phyloP scores from a whole-genome alignment of 129 eudicot species.

The Oenanthe sinensis region DNA sequence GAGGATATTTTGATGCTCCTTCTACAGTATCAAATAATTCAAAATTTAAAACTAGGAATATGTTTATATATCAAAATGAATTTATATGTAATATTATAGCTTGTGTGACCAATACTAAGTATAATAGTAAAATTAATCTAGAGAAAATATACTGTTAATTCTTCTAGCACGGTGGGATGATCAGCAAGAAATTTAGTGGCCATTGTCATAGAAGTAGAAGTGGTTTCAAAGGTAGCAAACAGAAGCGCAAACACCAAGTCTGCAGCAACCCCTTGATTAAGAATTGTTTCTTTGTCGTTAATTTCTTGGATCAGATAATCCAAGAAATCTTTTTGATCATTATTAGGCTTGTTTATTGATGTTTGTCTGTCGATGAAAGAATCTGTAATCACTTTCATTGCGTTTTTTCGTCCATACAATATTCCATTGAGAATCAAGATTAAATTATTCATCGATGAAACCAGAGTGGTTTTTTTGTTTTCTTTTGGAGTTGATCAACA shows the following conservation, averaged over 20 bases:
- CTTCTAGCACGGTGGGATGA: slow-evolving; percentile 14
- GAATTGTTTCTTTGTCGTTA: not conserved
- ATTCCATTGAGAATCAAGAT: not conserved
- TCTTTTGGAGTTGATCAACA: not conserved
- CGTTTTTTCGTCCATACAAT: slow-evolving; percentile 1
- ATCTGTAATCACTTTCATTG: not conserved
- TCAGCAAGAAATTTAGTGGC: slow-evolving; percentile 22
- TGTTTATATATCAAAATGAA: not conserved
- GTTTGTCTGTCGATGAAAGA: not conserved
- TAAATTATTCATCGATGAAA: not conserved
- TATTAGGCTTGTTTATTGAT: not conserved
- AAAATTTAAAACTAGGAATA: not conserved
- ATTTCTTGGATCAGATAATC: slow-evolving; percentile 1
- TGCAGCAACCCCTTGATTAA: slow-evolving; percentile 21
- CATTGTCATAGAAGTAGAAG: slow-evolving; percentile 23
- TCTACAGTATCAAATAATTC: not conserved
- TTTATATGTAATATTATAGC: not conserved
- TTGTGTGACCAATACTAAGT: not conserved
- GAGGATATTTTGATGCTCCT: not conserved
- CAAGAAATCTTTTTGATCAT: not conserved
- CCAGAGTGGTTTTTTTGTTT: not conserved
- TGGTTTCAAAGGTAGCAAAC: slow-evolving; percentile 25
- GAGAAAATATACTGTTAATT: not conserved
- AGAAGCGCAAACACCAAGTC: slow-evolving; percentile 29
- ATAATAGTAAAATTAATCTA: not conserved